Base-by-base conservation (phyloP, 2,329 filamentous ascomycete genomes). In the Lasiodiplodia sp. region DNA sequence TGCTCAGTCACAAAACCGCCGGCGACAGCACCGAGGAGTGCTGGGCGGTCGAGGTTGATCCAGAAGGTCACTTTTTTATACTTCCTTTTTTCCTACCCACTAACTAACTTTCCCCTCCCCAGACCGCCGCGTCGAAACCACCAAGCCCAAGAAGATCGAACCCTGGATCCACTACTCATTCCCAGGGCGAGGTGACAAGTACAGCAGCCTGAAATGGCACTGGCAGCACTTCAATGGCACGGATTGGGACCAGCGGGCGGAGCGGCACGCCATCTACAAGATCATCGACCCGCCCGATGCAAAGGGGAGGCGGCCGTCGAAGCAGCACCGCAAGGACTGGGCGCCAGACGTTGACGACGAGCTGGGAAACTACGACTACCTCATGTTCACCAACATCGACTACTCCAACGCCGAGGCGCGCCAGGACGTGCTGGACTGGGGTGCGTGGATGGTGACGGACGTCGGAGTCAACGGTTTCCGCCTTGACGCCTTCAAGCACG, bases 381-480 rank as follows among this genome's bases (percentile, higher is more conserved):
- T 92, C 77, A 92, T 93, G 88, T 92, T 91, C 72, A 87, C 88
- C 7, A 88, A 93, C 76, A 77, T 93, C 52, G 89, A 92, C 77
- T 90, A 91, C 75, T 0, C 60, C 28, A 64, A 64, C 60, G 5
- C 44, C n/a, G 90, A 91, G 72, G 90, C 92, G 11, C 82, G 84
- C 40, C 77, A 84, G 4, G 91, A 93, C 71, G 85, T 92, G 4
- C 81, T 89, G 66, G 82, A 84, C 64, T 93, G 91, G 91, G 88
- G 88, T 1, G 80, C 85, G 3, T 93, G 91, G 91, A 83, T 93
- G 68, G 84, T 86, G 16, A 38, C 55, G 0, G 82, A 89, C 69
- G 75, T 91, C 0, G 86, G 86, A 0, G 79, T 93, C 10, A 83
- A 85, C 69, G 91, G 90, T 0, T 89, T 92, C 76, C 84, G 91